These are phyloP conservation scores for Fusarium pseudoanthophilum DNA, from an alignment of 2,329 filamentous ascomycete genomes.

Conservation along the genomic window DNA sequence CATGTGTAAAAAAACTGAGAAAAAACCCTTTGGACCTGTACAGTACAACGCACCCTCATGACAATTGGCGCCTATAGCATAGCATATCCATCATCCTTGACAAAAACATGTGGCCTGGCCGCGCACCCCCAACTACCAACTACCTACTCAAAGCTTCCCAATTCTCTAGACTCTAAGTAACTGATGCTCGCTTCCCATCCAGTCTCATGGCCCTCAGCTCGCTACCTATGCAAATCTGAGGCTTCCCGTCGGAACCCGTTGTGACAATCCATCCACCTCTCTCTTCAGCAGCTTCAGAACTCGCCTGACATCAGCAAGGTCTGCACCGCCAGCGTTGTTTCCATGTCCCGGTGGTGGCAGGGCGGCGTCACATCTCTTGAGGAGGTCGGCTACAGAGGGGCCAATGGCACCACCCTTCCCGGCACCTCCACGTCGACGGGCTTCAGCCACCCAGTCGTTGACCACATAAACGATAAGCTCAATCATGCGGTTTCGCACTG, in stretches of 20 bases:
- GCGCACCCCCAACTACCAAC: conserved; percentile 22
- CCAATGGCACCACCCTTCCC: conserved; percentile 54
- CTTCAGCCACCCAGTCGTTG: conserved; percentile 61
- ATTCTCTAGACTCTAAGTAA: conserved; percentile 16
- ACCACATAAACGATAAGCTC: conserved; percentile 65
- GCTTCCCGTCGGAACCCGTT: conserved; percentile 55
- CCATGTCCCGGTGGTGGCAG: conserved; percentile 54
- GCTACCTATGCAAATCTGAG: conserved; percentile 58
- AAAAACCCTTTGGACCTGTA: conserved; percentile 41
- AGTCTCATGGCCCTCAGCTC: not conserved
- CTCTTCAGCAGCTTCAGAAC: conserved; percentile 56
- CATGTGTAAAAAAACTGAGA: conserved; percentile 27
- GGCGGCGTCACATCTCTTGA: conserved; percentile 61
- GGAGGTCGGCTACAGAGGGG: conserved; percentile 60
- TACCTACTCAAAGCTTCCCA: conserved; percentile 34
- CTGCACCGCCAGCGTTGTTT: conserved; percentile 58
- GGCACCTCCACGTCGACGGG: conserved; percentile 58
- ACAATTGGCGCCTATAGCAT: conserved; percentile 46
- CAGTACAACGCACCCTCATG: conserved; percentile 45
- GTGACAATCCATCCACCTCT: conserved; percentile 57
- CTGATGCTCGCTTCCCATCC: not conserved
- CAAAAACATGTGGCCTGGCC: conserved; percentile 38
- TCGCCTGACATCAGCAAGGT: conserved; percentile 57
- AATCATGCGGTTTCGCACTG: conserved; percentile 60
- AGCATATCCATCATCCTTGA: conserved; percentile 45